Base-by-base conservation (phyloP, 1,139 yeast species). In the Geotrichum bryndzae region DNA sequence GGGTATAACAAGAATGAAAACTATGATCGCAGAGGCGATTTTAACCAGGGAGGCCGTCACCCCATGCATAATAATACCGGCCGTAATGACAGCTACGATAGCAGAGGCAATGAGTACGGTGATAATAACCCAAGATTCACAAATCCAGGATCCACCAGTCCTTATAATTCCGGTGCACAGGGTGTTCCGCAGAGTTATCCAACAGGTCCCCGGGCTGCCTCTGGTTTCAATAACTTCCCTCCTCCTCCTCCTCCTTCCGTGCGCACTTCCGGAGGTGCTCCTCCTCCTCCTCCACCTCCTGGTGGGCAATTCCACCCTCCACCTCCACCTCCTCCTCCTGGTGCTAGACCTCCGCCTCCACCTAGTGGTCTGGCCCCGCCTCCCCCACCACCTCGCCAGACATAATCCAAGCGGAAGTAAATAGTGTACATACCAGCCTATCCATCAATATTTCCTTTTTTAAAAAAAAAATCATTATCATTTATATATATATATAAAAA, bases 371-470 rank as follows among this genome's bases (percentile, higher is more conserved):
- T 25, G 7, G 13, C 53, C 13, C 57, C 54, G 6, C 63, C 59
- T 6, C 59, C 58, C 31, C 62, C 65, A 10, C 65, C 62, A 22
- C 56, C 56, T 22, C 45, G 56, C 48, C 10, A 41, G n/a, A n/a
- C n/a, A 13, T 41, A 41, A 15, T 41, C 6, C 22, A 18, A 41
- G 18, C 2, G 10, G 8, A 7, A 41, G 22, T 15, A 7, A 41
- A 41, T n/a, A 41, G 48, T 13, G 48, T 15, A 41, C 48, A 13
- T 41, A 8, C n/a, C 2, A 13, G 41, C 18, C 48, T 15, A n/a
- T 27, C 23, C 61, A 23, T 57, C 25, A 10, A 27, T 13, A 54
- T 54, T 29, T 3, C 13, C 46, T 15, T 51, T 51, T 22, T 22
- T 18, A 18, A 18, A 18, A 18, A 18, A 18, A 18, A 41, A 18